These are phyloP conservation scores for Trametes cinnabarina DNA, from an alignment of 768 basidiomycete species.

Conservation along the genomic window DNA sequence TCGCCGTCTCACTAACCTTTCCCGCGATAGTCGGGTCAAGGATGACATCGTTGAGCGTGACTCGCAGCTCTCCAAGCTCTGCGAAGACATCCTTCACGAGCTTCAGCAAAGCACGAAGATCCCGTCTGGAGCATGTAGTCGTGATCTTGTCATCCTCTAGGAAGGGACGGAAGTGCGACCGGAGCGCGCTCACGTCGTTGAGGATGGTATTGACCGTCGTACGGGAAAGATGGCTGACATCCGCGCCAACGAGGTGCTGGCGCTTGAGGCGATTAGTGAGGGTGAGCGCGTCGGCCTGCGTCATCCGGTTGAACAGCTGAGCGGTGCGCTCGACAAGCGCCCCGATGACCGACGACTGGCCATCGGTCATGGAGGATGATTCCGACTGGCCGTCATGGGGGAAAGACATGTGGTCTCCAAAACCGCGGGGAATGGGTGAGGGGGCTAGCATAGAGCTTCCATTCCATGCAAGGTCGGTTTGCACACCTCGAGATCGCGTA, in stretches of 20 bases:
- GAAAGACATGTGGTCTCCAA: conserved; percentile 37
- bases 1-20: conserved; percentile 66
- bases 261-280: conserved; percentile 88
- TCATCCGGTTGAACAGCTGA: conserved; percentile 60
- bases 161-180: conserved; percentile 67
- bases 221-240: conserved; percentile 83
- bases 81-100: conserved; percentile 80
- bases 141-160: conserved; percentile 74
- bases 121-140: conserved; percentile 66
- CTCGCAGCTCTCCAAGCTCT: conserved; percentile 79
- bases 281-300: conserved; percentile 80
- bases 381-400: conserved; percentile 67
- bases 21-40: conserved; percentile 79
- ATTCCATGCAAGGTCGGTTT: conserved; percentile 23
- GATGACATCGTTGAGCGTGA: conserved; percentile 83
- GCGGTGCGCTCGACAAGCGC: conserved; percentile 61
- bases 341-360: conserved; percentile 47
- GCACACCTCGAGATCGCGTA: conserved; percentile 45
- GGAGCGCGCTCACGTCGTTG: conserved; percentile 65
- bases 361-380: conserved; percentile 66
- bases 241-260: conserved; percentile 82
- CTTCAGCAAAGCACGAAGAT: conserved; percentile 79
- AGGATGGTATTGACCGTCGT: conserved; percentile 75
- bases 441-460: conserved; percentile 16
- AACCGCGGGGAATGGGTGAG: conserved; percentile 30